Percentiles rank a stretch among this genome's conserved stretches.
Conservation (phyloP, 2,329 filamentous ascomycete genomes). For the Aspergillus chevalieri region DNA sequence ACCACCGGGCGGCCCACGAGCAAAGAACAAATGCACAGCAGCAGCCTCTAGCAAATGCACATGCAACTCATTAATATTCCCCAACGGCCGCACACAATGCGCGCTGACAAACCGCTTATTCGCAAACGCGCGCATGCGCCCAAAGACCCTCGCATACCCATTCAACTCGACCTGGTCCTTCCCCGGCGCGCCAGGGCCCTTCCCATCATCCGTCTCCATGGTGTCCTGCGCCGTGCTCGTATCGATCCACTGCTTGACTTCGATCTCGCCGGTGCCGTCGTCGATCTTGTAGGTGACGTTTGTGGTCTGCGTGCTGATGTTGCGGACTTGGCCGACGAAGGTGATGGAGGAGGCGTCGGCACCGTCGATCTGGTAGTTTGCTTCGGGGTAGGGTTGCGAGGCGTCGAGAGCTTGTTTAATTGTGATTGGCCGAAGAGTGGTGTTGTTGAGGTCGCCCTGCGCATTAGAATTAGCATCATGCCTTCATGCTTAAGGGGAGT, state of each 20-base stretch:
- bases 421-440: slow-evolving; percentile 80
- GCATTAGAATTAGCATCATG: background rate
- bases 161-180: slow-evolving; percentile 60
- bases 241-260: slow-evolving; percentile 54
- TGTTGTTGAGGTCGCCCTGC: slow-evolving; percentile 61
- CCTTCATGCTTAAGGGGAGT: background rate
- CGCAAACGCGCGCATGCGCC: slow-evolving; percentile 75
- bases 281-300: slow-evolving; percentile 91
- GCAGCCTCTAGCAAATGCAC: slow-evolving; percentile 89
- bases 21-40: slow-evolving; percentile 79
- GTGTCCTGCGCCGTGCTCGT: slow-evolving; percentile 37
- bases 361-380: slow-evolving; percentile 79
- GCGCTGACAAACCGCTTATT: slow-evolving; percentile 76
- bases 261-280: slow-evolving; percentile 87
- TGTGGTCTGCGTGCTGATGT: slow-evolving; percentile 77
- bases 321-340: slow-evolving; percentile 84
- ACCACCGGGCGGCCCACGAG: slow-evolving; percentile 55
- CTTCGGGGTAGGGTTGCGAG: slow-evolving; percentile 65
- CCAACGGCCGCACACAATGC: slow-evolving; percentile 71
- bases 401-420: slow-evolving; percentile 91
- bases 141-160: slow-evolving; percentile 78
- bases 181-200: slow-evolving; percentile 38
- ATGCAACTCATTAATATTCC: slow-evolving; percentile 85
- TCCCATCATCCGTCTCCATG: slow-evolving; percentile 40
- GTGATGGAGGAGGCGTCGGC: slow-evolving; percentile 68